Evolutionary conservation across 2,329 filamentous ascomycete genomes (phyloP), one percentile per base, ranked within the genome.

Genomic region (Lachnellula arida): DNA sequence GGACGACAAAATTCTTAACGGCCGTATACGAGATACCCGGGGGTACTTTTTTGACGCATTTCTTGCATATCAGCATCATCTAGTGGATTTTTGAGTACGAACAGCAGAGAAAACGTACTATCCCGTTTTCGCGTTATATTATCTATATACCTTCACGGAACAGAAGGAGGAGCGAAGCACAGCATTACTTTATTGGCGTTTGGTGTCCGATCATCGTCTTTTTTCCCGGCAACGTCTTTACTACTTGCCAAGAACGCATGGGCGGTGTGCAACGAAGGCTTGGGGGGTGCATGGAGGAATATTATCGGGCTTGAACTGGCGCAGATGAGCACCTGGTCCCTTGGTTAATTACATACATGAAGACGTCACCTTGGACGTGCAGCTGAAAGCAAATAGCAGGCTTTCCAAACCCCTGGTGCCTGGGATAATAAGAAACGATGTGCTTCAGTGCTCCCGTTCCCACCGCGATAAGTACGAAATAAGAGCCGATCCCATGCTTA

Each of bases 11-110:
- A 44, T 57, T 56, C 47, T 62, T 60, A 63, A 65, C 57, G 58
- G 60, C 63, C 59, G 51, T 57, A 63, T 39, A 63, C 53, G 58
- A 64, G 59, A 66, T 65, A 65, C 58, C 64, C 61, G 60, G 59
- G 55, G 63, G n/a, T 58, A 53, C 58, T 63, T 65, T 59, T 42
- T 64, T 59, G 44, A 58, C 56, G 60, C 60, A 65, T 65, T 56
- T 58, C 60, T 62, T 65, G 60, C 62, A 61, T 59, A 56, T 62
- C 54, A 56, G 55, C 48, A 59, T 60, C 53, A 51, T 57, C 49
- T 55, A 49, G 56, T 28, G 56, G 51, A 48, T 48, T 53, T 53
- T 49, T 49, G 28, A 50, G 34, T 7, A 47, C 15, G 44, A 47
- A 52, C 46, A 23, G 44, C 37, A 46, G 17, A 54, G 17, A 32